Percentiles rank a stretch among this genome's conserved stretches.
phyloP scores from a whole-genome alignment of 2,329 filamentous ascomycete genomes.

The Neonectria ditissima region DNA sequence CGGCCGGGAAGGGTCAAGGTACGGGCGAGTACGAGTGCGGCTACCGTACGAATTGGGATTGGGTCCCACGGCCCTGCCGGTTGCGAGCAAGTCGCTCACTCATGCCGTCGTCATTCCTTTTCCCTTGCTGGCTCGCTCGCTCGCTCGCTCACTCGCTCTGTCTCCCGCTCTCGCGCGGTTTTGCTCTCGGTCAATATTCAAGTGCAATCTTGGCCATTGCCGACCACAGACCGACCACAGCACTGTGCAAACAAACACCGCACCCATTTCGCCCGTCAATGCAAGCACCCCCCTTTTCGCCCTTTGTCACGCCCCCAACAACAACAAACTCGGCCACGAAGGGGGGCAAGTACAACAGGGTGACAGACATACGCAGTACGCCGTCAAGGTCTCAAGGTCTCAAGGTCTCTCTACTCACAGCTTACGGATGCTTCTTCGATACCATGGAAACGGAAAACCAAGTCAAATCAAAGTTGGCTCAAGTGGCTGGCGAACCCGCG shows the following conservation, averaged over 20 bases:
- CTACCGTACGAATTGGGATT: slow-evolving; percentile 45
- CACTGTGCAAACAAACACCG: slow-evolving; percentile 10
- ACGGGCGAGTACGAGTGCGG: slow-evolving; percentile 37
- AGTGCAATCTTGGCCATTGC: slow-evolving; percentile 7
- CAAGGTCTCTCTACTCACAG: too few species aligned
- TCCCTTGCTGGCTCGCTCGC: slow-evolving; percentile 26
- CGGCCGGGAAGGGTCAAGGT: slow-evolving; percentile 40
- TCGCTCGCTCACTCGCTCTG: slow-evolving; percentile 21
- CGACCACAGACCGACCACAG: slow-evolving; percentile 7
- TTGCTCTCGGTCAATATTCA: slow-evolving; percentile 1
- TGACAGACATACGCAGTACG: slow-evolving; percentile 1
- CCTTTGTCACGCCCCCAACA: background rate
- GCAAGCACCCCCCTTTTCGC: background rate
- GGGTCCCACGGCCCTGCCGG: slow-evolving; percentile 41
- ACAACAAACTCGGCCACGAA: background rate
- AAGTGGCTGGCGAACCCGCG: background rate
- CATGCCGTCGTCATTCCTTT: slow-evolving; percentile 26
- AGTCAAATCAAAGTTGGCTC: slow-evolving; percentile 13
- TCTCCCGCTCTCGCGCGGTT: slow-evolving; percentile 3
- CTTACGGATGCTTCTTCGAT: background rate
- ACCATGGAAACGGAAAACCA: slow-evolving; percentile 11
- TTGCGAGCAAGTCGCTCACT: slow-evolving; percentile 33
- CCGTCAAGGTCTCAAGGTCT: background rate
- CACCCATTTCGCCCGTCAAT: background rate
- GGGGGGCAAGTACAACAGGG: background rate